These are phyloP conservation scores for Fonsecaea monophora DNA, from an alignment of 2,329 filamentous ascomycete species.

Conservation along the genomic window DNA sequence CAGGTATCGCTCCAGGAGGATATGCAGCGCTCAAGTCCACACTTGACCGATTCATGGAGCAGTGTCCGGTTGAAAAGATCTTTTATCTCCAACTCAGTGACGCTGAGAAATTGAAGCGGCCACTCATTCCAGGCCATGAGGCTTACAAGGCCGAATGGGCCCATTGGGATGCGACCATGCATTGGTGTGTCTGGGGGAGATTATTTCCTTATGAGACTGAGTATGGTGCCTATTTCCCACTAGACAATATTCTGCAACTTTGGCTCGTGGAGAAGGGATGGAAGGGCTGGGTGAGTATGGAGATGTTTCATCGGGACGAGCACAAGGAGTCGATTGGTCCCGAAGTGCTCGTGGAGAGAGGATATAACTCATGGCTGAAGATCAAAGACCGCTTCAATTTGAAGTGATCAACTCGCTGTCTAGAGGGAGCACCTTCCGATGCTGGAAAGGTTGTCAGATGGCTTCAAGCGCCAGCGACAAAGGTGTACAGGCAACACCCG, in stretches of 20 bases:
- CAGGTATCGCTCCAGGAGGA: constrained; percentile 12
- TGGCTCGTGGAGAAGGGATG: constrained; percentile 45
- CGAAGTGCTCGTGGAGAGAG: constrained; percentile 9
- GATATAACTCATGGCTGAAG: constrained; percentile 14
- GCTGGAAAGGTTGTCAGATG: background rate
- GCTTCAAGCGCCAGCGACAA: background rate
- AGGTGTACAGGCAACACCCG: background rate
- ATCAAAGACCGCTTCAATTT: constrained; percentile 11
- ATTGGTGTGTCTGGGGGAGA: constrained; percentile 38
- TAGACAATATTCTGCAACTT: constrained; percentile 41
- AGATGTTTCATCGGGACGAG: constrained; percentile 46
- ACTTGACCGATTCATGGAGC: constrained; percentile 39
- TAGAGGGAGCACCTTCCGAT: background rate
- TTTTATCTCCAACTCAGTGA: constrained; percentile 49
- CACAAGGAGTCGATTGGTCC: constrained; percentile 26
- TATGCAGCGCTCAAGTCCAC: constrained; percentile 33
- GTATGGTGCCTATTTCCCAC: constrained; percentile 30
- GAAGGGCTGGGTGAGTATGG: constrained; percentile 46
- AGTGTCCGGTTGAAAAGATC: constrained; percentile 43
- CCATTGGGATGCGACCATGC: constrained; percentile 4
- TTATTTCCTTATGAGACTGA: constrained; percentile 45
- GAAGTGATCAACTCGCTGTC: background rate
- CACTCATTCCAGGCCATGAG: constrained; percentile 41
- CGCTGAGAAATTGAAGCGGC: constrained; percentile 38
- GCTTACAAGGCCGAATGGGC: constrained; percentile 37